Evolutionary conservation across 2,329 filamentous ascomycete species (phyloP).

Genomic region (Trichoderma pleuroti): DNA sequence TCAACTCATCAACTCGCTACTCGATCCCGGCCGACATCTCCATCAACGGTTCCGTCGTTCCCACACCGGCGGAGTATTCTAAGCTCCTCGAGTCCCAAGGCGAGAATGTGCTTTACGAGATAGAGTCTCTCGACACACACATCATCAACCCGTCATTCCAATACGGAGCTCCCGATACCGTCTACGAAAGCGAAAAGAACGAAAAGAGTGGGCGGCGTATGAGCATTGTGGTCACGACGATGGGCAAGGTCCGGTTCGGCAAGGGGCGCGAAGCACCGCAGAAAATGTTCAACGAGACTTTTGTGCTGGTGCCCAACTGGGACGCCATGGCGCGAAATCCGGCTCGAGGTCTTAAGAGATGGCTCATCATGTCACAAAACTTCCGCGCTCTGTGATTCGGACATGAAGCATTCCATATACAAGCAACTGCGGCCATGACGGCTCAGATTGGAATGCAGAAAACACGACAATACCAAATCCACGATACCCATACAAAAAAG

Average conservation of each 20-base stretch:
- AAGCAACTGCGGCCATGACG: background rate
- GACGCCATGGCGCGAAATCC: slow-evolving; percentile 53
- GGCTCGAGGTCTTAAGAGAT: slow-evolving; percentile 52
- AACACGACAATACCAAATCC: background rate
- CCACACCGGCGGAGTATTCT: slow-evolving; percentile 62
- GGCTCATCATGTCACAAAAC: slow-evolving; percentile 70
- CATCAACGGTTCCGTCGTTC: slow-evolving; percentile 71
- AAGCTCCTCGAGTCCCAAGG: slow-evolving; percentile 64
- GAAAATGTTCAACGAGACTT: slow-evolving; percentile 73
- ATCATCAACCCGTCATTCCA: slow-evolving; percentile 67
- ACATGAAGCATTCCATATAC: background rate
- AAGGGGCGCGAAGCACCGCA: slow-evolving; percentile 58
- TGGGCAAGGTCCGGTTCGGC: slow-evolving; percentile 68
- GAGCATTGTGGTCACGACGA: slow-evolving; percentile 70
- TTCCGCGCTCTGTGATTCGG: slow-evolving; percentile 52
- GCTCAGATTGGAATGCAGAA: background rate
- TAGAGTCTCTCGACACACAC: slow-evolving; percentile 73
- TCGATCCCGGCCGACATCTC: slow-evolving; percentile 63
- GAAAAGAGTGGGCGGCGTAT: slow-evolving; percentile 55
- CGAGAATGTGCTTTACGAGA: slow-evolving; percentile 61
- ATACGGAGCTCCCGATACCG: slow-evolving; percentile 51
- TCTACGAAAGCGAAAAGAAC: slow-evolving; percentile 40
- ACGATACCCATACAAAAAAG: background rate
- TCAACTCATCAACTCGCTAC: slow-evolving; percentile 54
- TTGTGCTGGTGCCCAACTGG: slow-evolving; percentile 77